Percentiles rank a stretch among this genome's conserved stretches.
phyloP scores from a whole-genome alignment of 1,139 yeast genomes.

The Scheffersomyces illinoinensis region DNA sequence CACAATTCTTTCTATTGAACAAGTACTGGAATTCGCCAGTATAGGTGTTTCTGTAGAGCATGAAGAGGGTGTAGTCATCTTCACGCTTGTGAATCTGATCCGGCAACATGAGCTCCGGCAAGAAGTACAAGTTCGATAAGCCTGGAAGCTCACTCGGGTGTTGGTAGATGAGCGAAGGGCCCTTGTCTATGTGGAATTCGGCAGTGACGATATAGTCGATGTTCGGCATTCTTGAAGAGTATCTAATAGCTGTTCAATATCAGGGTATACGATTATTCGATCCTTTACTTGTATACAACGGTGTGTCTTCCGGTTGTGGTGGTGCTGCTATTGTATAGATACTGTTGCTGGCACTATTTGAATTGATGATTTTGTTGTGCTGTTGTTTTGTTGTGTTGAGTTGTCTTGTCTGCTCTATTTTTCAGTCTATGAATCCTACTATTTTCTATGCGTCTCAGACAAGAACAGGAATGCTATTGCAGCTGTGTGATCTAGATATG shows the following conservation, averaged over 20 bases:
- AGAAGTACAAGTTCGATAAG: constrained; percentile 32
- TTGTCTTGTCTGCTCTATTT: not conserved
- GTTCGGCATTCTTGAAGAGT: constrained; percentile 17
- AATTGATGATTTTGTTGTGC: too few relatives aligned
- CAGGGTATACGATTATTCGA: not conserved
- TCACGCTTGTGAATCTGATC: constrained; percentile 60
- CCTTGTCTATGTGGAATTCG: constrained; percentile 60
- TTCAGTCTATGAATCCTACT: not conserved
- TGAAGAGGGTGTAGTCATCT: constrained; percentile 62
- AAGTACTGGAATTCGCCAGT: constrained; percentile 46
- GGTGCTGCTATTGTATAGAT: not conserved
- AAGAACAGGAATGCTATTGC: not conserved
- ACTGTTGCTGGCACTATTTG: not conserved
- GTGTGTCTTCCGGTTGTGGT: not conserved
- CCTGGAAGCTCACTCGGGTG: constrained; percentile 52
- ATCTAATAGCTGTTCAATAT: not conserved
- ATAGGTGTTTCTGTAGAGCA: constrained; percentile 42
- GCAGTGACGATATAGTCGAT: constrained; percentile 52
- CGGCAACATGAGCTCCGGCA: constrained; percentile 66
- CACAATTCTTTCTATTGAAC: constrained; percentile 32
- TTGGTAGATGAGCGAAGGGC: constrained; percentile 52
- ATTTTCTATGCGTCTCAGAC: not conserved
- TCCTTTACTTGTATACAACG: not conserved
- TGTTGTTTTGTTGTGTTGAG: not conserved
- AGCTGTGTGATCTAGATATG: not conserved